Base-by-base conservation (phyloP, 2,329 filamentous ascomycete genomes). In the Setomelanomma holmii region DNA sequence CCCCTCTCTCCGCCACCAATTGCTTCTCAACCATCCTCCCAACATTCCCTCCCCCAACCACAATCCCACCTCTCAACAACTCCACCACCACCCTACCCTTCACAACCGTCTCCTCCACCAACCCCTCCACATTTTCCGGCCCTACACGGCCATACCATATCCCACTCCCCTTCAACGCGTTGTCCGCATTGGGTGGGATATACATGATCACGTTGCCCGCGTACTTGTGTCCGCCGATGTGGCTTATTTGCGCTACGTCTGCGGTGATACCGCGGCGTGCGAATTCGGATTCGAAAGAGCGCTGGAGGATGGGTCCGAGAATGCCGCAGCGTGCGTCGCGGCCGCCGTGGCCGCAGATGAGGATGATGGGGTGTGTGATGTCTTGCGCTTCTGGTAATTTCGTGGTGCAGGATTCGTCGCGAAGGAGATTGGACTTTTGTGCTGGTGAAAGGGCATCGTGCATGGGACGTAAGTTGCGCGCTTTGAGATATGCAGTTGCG, bases 311-410 rank as follows among this genome's bases (percentile, higher is more conserved):
- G 0, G 92, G 91, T 0, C 91, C 93, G 58, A 93, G 80, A 19
- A 90, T 76, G 0, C 95, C 93, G 67, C 95, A 99, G 45, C 95
- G 83, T 65, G 81, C 79, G 69, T 99, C 95, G 10, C 95, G 82
- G 2, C 87, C 86, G 12, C 88, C 89, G 65, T 99, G 95, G 0
- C 92, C 91, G 69, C 95, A 99, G 38, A 97, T 88, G 17, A 98
- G 77, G 23, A 99, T 1, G 58, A 63, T n/a, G 62, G 64, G 1
- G 43, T 58, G 0, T n/a, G 58, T 63, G n/a, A 73, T 63, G 3
- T 52, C 55, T 10, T 82, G 77, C 4, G 90, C 86, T 1, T 82
- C 80, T 1, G 76, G 75, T 2, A 91, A 78, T 0, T 73, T 58
- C 0, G 67, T 46, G 21, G 79, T 76, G 76, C 77, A 49, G 54